Conservation (phyloP, 352 stramenopile genomes). For the Phytophthora boehmeriae region DNA sequence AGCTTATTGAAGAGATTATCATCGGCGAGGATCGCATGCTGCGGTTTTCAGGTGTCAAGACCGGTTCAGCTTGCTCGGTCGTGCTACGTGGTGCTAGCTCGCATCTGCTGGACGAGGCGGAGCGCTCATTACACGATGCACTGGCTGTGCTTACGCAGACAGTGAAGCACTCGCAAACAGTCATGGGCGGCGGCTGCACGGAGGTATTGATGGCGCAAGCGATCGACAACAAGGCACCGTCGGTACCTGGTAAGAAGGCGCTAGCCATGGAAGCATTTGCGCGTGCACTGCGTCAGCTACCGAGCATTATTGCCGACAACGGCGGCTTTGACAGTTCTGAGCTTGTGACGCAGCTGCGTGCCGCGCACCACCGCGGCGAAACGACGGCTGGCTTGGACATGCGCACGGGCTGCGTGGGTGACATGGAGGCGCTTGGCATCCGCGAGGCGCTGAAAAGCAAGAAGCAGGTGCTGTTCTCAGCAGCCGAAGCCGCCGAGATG, state of each 20-base stretch:
- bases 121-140: conserved; percentile 99
- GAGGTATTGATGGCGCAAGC: conserved; percentile 97
- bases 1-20: conserved; percentile 99
- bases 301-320: conserved; percentile 99
- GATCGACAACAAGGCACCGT: conserved; percentile 90
- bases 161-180: conserved; percentile 95
- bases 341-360: conserved; percentile 96
- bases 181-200: conserved; percentile 97
- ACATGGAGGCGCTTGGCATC: conserved; percentile 98
- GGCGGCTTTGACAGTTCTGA: conserved; percentile 98
- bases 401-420: conserved; percentile 93
- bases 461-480: conserved; percentile 97
- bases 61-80: conserved; percentile 94
- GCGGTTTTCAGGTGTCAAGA: conserved; percentile 98
- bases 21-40: conserved; percentile 98
- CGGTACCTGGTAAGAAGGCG: conserved; percentile 96
- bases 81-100: conserved; percentile 94
- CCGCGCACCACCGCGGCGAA: conserved; percentile 93
- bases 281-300: conserved; percentile 95
- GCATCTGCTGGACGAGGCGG: conserved; percentile 98
- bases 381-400: conserved; percentile 97
- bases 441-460: conserved; percentile 97
- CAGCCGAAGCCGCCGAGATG: conserved; percentile 99
- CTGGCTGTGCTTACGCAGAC: conserved; percentile 97
- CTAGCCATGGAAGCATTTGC: conserved; percentile 98